Conservation (phyloP, 805 yeast species). For the Saturnispora quitensis region DNA sequence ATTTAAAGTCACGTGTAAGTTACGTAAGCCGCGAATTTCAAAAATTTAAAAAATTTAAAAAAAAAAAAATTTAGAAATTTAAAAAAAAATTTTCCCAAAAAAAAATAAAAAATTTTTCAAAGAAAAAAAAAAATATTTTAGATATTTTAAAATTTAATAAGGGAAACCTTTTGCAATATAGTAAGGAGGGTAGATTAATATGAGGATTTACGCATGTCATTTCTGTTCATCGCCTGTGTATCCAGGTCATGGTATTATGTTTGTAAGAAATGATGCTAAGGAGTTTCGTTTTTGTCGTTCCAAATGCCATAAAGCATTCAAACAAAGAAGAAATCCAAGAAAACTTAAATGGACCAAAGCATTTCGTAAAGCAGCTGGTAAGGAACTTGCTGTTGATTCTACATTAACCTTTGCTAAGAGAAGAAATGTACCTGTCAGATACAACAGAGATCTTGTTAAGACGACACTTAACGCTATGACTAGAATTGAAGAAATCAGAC, state of each 20-base stretch:
- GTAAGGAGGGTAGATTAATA: constrained; percentile 17
- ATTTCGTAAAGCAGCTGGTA: constrained; percentile 97
- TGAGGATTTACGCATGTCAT: constrained; percentile 90
- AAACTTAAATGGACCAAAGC: constrained; percentile 98
- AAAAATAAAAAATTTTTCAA: constrained; percentile 1
- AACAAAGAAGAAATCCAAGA: constrained; percentile 97
- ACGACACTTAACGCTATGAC: constrained; percentile 93
- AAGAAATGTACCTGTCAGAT: constrained; percentile 96
- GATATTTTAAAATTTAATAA: not conserved
- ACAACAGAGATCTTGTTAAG: constrained; percentile 91
- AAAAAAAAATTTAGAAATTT: not conserved
- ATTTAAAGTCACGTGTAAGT: not conserved
- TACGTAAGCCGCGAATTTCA: not conserved
- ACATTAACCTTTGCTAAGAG: constrained; percentile 94
- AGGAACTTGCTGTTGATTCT: constrained; percentile 94
- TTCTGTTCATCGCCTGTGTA: constrained; percentile 97
- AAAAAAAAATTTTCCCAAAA: not conserved
- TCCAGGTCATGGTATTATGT: constrained; percentile 92
- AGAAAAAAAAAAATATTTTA: not conserved
- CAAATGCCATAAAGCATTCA: constrained; percentile 94
- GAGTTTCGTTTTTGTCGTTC: constrained; percentile 97
- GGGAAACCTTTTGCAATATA: not conserved
- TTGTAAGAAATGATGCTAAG: constrained; percentile 96
- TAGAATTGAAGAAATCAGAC: constrained; percentile 92
- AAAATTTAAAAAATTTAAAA: not conserved